A percentile compares a stretch with the other conserved stretches of the same genome.
phyloP scores from a whole-genome alignment of 208 protist genomes.

The Trypanosoma grayi region DNA sequence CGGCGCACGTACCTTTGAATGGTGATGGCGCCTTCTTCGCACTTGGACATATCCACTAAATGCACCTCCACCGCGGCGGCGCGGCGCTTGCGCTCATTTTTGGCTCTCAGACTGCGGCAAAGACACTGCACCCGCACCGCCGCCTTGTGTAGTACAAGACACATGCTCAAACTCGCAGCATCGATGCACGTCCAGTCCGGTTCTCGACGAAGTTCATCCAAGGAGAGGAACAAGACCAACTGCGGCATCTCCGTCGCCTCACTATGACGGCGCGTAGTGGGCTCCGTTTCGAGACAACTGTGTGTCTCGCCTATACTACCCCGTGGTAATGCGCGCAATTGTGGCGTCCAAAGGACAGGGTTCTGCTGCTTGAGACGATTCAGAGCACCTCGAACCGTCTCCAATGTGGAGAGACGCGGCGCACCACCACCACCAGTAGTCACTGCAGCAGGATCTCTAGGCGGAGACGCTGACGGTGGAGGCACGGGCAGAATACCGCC shows the following conservation, averaged over 20 bases:
- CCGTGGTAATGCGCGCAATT: too few relatives aligned
- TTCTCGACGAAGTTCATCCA: slow-evolving; percentile 6
- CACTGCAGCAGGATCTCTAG: too few relatives aligned
- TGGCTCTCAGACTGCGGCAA: slow-evolving; percentile 3
- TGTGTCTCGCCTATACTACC: not conserved
- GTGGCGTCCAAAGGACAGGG: too few relatives aligned
- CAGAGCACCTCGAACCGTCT: too few relatives aligned
- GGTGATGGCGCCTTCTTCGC: slow-evolving; percentile 6
- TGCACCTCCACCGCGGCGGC: slow-evolving; percentile 8
- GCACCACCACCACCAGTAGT: too few relatives aligned
- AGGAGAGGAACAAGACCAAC: not conserved
- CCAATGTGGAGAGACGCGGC: too few relatives aligned
- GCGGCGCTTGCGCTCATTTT: not conserved
- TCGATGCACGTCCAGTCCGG: slow-evolving; percentile 2
- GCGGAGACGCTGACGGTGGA: too few relatives aligned
- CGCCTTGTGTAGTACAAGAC: slow-evolving; percentile 18
- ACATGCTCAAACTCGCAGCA: slow-evolving; percentile 2
- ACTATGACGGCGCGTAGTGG: not conserved
- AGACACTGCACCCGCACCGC: slow-evolving; percentile 17
- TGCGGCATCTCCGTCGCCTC: not conserved
- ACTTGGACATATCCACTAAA: not conserved
- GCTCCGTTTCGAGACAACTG: not conserved
- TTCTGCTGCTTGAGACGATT: too few relatives aligned
- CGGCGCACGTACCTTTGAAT: slow-evolving; percentile 17
- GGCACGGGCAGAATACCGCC: not conserved